These are phyloP conservation scores for Cyberlindnera xishuangbannaensis DNA, from an alignment of 805 yeast genomes.

Conservation along the genomic window DNA sequence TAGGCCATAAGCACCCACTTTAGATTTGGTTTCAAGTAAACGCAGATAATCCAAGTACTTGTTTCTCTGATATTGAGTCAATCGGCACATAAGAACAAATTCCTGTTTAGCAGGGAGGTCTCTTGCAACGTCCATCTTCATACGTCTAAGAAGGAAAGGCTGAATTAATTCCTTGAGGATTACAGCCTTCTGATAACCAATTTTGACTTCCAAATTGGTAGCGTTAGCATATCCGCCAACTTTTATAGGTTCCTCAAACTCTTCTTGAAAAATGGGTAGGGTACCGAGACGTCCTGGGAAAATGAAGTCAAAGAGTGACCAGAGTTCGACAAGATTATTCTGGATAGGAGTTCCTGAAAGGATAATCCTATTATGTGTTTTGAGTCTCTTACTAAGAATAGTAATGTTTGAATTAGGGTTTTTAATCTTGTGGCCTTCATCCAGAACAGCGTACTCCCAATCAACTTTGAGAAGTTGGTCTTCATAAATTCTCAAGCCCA, in stretches of 20 bases:
- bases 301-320: constrained; percentile 94
- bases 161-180: constrained; percentile 81
- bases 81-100: constrained; percentile 85
- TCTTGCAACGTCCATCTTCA: constrained; percentile 91
- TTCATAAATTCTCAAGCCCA: constrained; percentile 70
- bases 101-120: constrained; percentile 92
- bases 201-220: constrained; percentile 88
- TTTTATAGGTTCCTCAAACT: constrained; percentile 88
- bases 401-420: constrained; percentile 92
- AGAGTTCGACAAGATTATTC: constrained; percentile 82
- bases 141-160: constrained; percentile 81
- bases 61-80: constrained; percentile 70
- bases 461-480: constrained; percentile 53
- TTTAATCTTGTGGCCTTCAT: constrained; percentile 95
- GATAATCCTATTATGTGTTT: constrained; percentile 80
- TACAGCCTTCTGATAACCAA: constrained; percentile 95
- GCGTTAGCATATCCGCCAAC: constrained; percentile 99
- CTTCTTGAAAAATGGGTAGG: constrained; percentile 87
- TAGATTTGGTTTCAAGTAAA: constrained; percentile 72
- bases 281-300: constrained; percentile 95
- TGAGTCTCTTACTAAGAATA: constrained; percentile 74
- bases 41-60: constrained; percentile 70
- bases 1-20: constrained; percentile 70
- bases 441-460: constrained; percentile 91
- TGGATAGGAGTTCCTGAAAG: constrained; percentile 96